These are phyloP conservation scores for Begonia fuchsioides DNA, from an alignment of 306 rosid genomes.

Conservation along the genomic window DNA sequence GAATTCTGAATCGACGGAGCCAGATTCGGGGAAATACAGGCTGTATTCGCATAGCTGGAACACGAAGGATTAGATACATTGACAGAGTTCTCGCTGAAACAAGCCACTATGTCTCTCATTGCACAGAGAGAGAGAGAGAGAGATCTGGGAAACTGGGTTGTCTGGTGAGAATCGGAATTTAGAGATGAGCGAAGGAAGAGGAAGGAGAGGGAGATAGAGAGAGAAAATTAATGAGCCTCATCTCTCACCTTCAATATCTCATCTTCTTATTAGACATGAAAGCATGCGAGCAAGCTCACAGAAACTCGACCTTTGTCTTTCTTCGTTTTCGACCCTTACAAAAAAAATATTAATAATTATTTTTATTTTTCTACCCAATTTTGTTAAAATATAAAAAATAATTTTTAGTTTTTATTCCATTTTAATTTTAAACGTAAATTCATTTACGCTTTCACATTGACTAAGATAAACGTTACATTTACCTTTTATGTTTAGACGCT, in stretches of 20 bases:
- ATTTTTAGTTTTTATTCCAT: too few relatives aligned
- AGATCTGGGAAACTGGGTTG: background rate
- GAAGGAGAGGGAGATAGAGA: background rate
- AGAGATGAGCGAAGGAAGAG: constrained; percentile 1
- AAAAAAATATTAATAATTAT: background rate
- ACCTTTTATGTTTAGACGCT: too few relatives aligned
- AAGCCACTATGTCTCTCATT: constrained; percentile 75
- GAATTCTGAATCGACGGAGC: constrained; percentile 50
- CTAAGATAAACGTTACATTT: too few relatives aligned
- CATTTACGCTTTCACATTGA: too few relatives aligned
- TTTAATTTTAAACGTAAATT: too few relatives aligned
- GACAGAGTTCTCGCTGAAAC: constrained; percentile 70
- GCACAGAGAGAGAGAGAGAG: constrained; percentile 4
- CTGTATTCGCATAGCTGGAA: constrained; percentile 54
- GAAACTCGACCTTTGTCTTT: constrained; percentile 20
- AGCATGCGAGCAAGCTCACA: constrained; percentile 12
- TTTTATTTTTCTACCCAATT: constrained; percentile 9
- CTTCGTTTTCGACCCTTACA: constrained; percentile 4
- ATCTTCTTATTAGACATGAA: constrained; percentile 9
- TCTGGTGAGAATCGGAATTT: background rate
- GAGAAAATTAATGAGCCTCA: constrained; percentile 8
- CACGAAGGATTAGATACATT: constrained; percentile 62
- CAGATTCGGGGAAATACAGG: constrained; percentile 31
- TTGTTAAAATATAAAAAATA: constrained; percentile 10
- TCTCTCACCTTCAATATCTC: constrained; percentile 18